Conservation (phyloP, 441 rosid species). For the Populus hybrid region DNA sequence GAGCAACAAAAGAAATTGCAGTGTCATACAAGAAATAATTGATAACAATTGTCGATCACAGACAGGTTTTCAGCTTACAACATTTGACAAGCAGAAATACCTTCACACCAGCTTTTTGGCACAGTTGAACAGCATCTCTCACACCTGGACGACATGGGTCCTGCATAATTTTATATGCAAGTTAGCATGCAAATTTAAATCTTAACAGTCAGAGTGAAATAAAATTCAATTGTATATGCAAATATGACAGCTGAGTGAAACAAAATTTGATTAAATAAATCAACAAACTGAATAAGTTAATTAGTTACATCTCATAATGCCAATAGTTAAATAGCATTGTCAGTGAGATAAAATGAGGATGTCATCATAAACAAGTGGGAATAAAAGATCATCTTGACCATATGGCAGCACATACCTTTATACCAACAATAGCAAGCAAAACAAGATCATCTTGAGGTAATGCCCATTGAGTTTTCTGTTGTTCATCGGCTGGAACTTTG, state of each 20-base stretch:
- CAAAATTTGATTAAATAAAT: background rate
- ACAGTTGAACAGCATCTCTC: constrained; percentile 66
- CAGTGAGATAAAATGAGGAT: background rate
- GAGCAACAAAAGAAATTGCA: background rate
- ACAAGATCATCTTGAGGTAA: constrained; percentile 86
- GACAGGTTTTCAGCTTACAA: background rate
- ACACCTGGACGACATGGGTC: constrained; percentile 96
- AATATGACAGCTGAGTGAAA: background rate
- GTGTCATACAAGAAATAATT: background rate
- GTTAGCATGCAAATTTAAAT: background rate
- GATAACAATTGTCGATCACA: background rate
- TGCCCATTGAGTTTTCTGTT: constrained; percentile 60
- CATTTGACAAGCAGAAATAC: constrained; percentile 28
- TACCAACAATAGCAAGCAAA: constrained; percentile 82
- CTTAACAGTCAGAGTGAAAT: background rate
- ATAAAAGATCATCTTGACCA: background rate
- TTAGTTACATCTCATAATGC: no score
- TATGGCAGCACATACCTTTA: constrained; percentile 52
- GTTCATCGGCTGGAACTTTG: constrained; percentile 68
- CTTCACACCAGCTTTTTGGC: constrained; percentile 92
- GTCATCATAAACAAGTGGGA: background rate
- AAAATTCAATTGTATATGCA: background rate
- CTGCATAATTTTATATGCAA: constrained; percentile 39
- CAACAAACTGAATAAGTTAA: background rate
- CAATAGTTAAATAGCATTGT: no score